Conservation (phyloP, 2,329 filamentous ascomycete genomes). For the Colletotrichum sp. region DNA sequence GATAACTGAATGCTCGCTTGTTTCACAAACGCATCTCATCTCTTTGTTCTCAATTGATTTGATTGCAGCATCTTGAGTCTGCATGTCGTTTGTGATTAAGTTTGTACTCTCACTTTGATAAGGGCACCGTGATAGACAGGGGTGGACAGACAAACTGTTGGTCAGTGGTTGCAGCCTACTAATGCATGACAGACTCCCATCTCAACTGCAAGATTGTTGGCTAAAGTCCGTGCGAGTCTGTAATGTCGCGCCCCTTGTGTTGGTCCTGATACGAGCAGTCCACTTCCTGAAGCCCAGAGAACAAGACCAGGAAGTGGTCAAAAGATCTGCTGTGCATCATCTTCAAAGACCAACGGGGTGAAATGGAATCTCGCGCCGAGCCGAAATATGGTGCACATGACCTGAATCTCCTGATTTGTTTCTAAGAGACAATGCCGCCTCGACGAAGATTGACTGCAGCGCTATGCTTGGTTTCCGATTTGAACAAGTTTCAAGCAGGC, state of each 20-base stretch:
- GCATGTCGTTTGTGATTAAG: not conserved
- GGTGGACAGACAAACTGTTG: not conserved
- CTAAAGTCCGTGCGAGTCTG: not conserved
- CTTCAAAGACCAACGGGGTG: not conserved
- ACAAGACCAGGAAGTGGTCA: not conserved
- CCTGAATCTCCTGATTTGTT: fast-evolving
- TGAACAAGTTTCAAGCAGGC: not conserved
- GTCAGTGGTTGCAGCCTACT: not conserved
- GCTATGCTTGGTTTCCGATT: not conserved
- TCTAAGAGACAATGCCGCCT: not conserved
- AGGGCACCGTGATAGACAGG: not conserved
- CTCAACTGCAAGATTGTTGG: not conserved
- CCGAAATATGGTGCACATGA: not conserved
- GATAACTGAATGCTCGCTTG: not conserved
- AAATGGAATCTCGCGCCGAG: not conserved
- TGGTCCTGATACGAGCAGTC: not conserved
- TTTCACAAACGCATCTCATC: not conserved
- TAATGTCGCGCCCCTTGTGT: not conserved
- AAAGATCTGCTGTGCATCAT: not conserved
- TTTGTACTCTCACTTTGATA: not conserved
- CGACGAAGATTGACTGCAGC: not conserved
- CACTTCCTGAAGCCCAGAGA: not conserved
- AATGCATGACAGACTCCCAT: not conserved
- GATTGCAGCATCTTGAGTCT: not conserved
- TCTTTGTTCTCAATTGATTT: not conserved